These are phyloP conservation scores for Musa itinerans DNA, from an alignment of 176 grass and related monocot genomes.

Conservation along the genomic window DNA sequence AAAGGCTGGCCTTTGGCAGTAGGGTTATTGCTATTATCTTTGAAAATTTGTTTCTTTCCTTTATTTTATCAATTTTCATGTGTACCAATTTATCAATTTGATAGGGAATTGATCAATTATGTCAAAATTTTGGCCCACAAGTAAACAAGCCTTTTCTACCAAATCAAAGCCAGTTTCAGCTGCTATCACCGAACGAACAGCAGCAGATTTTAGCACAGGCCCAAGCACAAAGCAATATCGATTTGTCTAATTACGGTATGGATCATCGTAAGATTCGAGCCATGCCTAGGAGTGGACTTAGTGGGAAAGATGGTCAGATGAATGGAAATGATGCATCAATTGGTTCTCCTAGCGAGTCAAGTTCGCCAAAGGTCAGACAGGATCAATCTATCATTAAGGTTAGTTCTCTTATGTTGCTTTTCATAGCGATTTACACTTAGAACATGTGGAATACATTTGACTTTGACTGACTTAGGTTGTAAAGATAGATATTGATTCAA, in stretches of 20 bases:
- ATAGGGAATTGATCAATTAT: slow-evolving; percentile 73
- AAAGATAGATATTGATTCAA: not conserved
- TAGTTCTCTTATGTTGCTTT: slow-evolving; percentile 14
- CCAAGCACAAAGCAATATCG: slow-evolving; percentile 53
- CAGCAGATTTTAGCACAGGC: slow-evolving; percentile 71
- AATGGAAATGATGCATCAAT: slow-evolving; percentile 54
- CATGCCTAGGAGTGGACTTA: slow-evolving; percentile 47
- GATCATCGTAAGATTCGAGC: slow-evolving; percentile 36
- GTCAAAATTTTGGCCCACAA: slow-evolving; percentile 53
- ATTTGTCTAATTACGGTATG: slow-evolving; percentile 26
- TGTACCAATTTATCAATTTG: not conserved
- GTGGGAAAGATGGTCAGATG: slow-evolving; percentile 39
- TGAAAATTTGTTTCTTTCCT: not conserved
- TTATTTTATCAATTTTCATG: not conserved
- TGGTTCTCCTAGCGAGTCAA: slow-evolving; percentile 68
- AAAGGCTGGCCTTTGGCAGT: slow-evolving; percentile 97
- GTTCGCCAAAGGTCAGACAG: slow-evolving; percentile 60
- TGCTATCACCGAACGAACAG: slow-evolving; percentile 48
- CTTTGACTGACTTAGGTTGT: not conserved
- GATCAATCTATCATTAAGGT: slow-evolving; percentile 65
- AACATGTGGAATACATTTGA: not conserved
- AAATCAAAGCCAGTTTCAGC: slow-evolving; percentile 82
- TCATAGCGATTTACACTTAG: slow-evolving; percentile 11
- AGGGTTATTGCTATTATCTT: slow-evolving; percentile 18
- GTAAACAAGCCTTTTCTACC: slow-evolving; percentile 69